These are phyloP conservation scores for Bremia lactucae DNA, from an alignment of 352 stramenopile genomes.

Conservation along the genomic window DNA sequence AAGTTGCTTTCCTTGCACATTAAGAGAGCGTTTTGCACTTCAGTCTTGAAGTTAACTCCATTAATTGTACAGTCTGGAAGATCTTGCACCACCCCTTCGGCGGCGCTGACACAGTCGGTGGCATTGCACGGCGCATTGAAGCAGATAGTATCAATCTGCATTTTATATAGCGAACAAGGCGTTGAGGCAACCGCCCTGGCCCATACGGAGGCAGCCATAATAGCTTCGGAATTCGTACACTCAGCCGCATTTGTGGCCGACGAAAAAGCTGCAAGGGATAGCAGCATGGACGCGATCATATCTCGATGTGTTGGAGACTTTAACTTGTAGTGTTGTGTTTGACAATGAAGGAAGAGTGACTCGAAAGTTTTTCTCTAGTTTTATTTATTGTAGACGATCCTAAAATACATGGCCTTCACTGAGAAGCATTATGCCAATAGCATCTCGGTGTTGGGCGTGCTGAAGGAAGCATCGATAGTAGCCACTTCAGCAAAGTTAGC, in stretches of 20 bases:
- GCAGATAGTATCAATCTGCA: constrained; percentile 7
- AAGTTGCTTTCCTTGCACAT: constrained; percentile 6
- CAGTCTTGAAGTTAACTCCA: constrained; percentile 21
- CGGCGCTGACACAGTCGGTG: constrained; percentile 10
- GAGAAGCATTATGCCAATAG: too few relatives aligned
- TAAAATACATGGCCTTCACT: too few relatives aligned
- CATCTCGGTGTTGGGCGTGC: too few relatives aligned
- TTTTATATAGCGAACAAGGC: constrained; percentile 12
- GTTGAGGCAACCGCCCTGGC: constrained; percentile 6
- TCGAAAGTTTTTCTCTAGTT: too few relatives aligned
- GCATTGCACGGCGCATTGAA: constrained; percentile 17
- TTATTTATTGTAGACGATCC: too few relatives aligned
- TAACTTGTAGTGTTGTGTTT: neutral
- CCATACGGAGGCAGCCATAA: constrained; percentile 7
- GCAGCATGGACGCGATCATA: neutral
- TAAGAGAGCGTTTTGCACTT: constrained; percentile 13
- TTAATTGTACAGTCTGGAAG: constrained; percentile 18
- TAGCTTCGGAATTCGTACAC: constrained; percentile 12
- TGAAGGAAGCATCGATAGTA: too few relatives aligned
- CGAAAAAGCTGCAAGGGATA: neutral
- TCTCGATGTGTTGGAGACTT: neutral
- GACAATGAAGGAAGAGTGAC: too few relatives aligned
- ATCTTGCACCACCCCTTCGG: constrained; percentile 7
- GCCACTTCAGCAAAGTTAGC: too few relatives aligned
- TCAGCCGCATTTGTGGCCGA: constrained; percentile 3